A percentile compares a stretch with the other conserved stretches of the same genome.
Conservation (phyloP, 2,329 filamentous ascomycete species). For the Xylaria sp. region DNA sequence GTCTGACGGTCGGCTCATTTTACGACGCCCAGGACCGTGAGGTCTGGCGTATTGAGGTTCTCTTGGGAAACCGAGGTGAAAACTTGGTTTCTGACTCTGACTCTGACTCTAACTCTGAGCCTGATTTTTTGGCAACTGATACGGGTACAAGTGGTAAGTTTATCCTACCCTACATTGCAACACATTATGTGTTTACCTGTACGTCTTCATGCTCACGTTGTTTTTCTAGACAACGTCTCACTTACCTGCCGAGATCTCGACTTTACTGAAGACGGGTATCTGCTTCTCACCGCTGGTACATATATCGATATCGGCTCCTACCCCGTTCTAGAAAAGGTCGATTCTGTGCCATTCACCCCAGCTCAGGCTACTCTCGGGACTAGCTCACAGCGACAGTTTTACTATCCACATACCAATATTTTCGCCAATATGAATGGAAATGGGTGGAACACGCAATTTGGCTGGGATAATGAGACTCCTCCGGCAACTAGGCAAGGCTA, state of each 20-base stretch:
- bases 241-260: neutral
- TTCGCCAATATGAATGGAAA: slow-evolving; percentile 35
- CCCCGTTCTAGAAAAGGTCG: slow-evolving; percentile 6
- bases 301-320: slow-evolving; percentile 22
- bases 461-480: slow-evolving; percentile 42
- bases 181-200: neutral
- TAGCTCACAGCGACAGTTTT: neutral
- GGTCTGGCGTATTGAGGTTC: slow-evolving; percentile 61
- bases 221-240: neutral
- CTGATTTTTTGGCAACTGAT: slow-evolving; percentile 4
- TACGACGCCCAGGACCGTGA: slow-evolving; percentile 56
- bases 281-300: slow-evolving; percentile 3
- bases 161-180: neutral
- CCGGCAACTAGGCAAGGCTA: neutral
- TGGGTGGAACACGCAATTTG: slow-evolving; percentile 46
- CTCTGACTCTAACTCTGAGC: slow-evolving; percentile 24
- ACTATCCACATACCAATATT: slow-evolving; percentile 3
- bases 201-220: neutral
- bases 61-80: slow-evolving; percentile 48
- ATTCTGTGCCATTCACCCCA: neutral
- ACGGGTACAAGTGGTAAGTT: slow-evolving; percentile 20
- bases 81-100: slow-evolving; percentile 20
- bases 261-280: slow-evolving; percentile 29
- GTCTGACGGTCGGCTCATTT: slow-evolving; percentile 60
- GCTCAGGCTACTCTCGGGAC: neutral